Base-by-base conservation (phyloP, 306 rosid species). In the Psophocarpus tetragonolobus region DNA sequence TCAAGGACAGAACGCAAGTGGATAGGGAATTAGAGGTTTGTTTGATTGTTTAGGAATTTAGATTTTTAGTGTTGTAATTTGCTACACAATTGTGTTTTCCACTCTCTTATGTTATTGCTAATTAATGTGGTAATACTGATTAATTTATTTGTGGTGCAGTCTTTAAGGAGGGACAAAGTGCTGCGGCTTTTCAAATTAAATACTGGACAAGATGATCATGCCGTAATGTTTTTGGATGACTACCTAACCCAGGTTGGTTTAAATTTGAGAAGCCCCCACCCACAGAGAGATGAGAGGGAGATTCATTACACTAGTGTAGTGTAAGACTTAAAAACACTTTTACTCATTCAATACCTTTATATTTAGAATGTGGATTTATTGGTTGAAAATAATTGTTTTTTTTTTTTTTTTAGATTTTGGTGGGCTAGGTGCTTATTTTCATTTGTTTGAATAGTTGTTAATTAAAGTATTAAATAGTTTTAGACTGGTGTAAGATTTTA, bases 141-240 rank as follows among this genome's bases (percentile, higher is more conserved):
- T 57, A 17, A 65, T 76, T 72, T 53, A 13, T 81, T 56, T 20
- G 50, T 36, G 65, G 45, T 83, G 87, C 90, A 95, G 99, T 81
- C 86, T 38, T 78, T 95, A 23, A 90, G 85, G 87, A 86, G 97
- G 71, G 99, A 91, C 76, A 92, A 92, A 86, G 88, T 87, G 45
- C 69, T 95, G 80, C 92, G 96, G 7, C 71, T 91, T 81, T 95
- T 95, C 84, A 95, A 92, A 71, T 85, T 92, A 61, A 95, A 88
- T 86, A 92, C 94, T 1, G 99, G 97, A 79, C 97, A 92, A 68
- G 96, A 95, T 80, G 97, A 95, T 81, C 92, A 95, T 76, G 96
- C 97, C 41, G 70, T 92, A 39, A 87, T 92, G 96, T 92, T 95
- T 87, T 74, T 84, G 77, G 93, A 95, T 75, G 96, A 95, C 76